Evolutionary conservation across 805 yeast genomes (phyloP), one percentile per base, ranked within the genome.

Genomic region (Teunomyces tritomae): DNA sequence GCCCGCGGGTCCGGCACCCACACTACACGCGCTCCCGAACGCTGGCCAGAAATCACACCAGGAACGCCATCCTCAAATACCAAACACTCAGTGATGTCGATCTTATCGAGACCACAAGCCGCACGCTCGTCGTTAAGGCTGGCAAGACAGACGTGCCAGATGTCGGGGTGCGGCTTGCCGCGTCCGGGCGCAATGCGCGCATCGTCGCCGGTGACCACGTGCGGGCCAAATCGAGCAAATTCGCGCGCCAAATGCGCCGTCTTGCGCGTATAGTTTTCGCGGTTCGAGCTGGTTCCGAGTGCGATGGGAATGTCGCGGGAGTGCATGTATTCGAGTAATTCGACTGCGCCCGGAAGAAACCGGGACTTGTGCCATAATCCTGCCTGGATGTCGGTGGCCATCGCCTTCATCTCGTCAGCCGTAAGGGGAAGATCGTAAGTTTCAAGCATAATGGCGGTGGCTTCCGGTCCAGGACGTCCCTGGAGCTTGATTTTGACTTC

Each of bases 61-160:
- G 96, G 91, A 39, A 90, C 73, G 2, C 97, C 98, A 67, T 94
- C 99, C 71, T 94, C 99, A 65, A 94, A 94, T 1, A 94, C 86
- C 28, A 94, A 65, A 58, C 96, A 87, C 58, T 94, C 96, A 28
- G 81, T 83, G 3, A 92, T 86, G 46, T 63, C 58, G 50, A 92
- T 85, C 30, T 68, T 69, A 1, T 63, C 72, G 24, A 69, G 62
- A 2, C 75, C 78, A 2, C 65, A 57, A 1, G 62, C 63, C 9
- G 61, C 57, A 44, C 83, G 75, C 39, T 79, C 79, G 17, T 61
- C 57, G 63, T 94, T 94, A 46, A 94, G 57, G 10, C 84, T 77
- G 14, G 74, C 79, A 50, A 94, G 76, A 39, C 97, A 96, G 3
- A 83, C 76, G 53, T 80, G 80, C 95, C 96, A 94, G 53, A 94